These are phyloP conservation scores for Amylostereum areolatum DNA, from an alignment of 1,284 basidiomycete species.

Conservation along the genomic window DNA sequence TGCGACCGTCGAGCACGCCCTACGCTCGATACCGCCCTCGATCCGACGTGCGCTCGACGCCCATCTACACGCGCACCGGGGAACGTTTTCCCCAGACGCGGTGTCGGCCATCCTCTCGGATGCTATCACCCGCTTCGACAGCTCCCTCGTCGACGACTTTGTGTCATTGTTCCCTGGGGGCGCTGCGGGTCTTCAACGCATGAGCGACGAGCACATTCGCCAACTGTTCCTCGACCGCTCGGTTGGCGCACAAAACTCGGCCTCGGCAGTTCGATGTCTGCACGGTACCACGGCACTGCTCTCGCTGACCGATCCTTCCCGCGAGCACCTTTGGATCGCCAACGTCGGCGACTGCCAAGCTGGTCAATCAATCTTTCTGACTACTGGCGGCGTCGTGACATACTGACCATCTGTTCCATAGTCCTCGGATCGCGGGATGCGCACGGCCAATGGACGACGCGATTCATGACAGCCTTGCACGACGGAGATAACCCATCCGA, in stretches of 20 bases:
- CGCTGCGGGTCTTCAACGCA: conserved; percentile 15
- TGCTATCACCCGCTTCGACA: conserved; percentile 35
- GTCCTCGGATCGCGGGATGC: conserved; percentile 39
- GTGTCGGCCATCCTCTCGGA: conserved; percentile 39
- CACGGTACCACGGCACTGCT: conserved; percentile 59
- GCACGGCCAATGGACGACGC: conserved; percentile 34
- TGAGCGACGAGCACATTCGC: conserved; percentile 20
- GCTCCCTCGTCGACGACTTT: conserved; percentile 39
- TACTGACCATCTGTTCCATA: conserved; percentile 18
- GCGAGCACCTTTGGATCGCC: conserved; percentile 54
- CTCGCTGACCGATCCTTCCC: conserved; percentile 45
- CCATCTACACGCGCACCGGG: conserved; percentile 26
- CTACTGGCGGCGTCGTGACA: conserved; percentile 10
- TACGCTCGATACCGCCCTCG: conserved; percentile 37
- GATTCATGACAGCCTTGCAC: conserved; percentile 45
- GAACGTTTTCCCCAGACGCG: conserved; percentile 26
- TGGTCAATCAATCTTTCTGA: conserved; percentile 30
- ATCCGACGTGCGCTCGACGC: conserved; percentile 36
- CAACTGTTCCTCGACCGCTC: conserved; percentile 19
- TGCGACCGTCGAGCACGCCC: conserved; percentile 49
- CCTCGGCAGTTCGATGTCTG: conserved; percentile 40
- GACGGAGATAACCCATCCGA: conserved; percentile 48
- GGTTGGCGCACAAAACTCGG: conserved; percentile 19
- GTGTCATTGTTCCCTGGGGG: conserved; percentile 36
- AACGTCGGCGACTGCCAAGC: conserved; percentile 64